Base-by-base conservation (phyloP, 306 rosid species). In the Carpinus fangiana region DNA sequence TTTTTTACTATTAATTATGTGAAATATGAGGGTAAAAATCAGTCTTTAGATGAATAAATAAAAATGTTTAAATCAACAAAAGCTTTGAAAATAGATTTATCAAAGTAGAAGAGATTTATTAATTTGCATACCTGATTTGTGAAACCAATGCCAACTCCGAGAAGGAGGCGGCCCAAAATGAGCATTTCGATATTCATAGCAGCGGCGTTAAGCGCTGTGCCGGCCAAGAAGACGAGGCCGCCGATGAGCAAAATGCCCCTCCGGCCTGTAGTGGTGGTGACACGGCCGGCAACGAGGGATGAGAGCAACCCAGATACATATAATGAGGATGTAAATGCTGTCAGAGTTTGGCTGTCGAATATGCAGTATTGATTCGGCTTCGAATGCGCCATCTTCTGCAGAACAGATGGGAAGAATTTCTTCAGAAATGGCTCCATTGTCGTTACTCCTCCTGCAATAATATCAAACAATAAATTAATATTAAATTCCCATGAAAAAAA, bases 401-500 rank as follows among this genome's bases (percentile, higher is more conserved):
- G 8, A 61, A 61, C 38, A 8, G 83, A 69, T 18, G 89, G 89
- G 74, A 86, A 86, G 82, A 86, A 86, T 41, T 86, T 73, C 64
- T 50, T 18, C 73, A 83, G 67, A 51, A 86, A 86, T 2, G 81
- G 73, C 8, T 77, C 70, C 89, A 86, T 86, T 26, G 85, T 77
- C 28, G 87, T 86, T 68, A 80, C 87, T 8, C 87, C 89, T 26
- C 88, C 85, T 84, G 61, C 74, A 66, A 48, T 31, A 31, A 31
- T 31, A 31, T 34, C 34, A 48, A 54, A 73, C 17, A 31, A 31
- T 31, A 23, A 23, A 31, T 31, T 31, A 31, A 31, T 31, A 31
- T 31, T 31, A 31, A 31, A 31, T 31, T 31, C 3, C 3, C 34
- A 31, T 31, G 43, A 38, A 38, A 38, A 38, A 38, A 4, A 38